These are phyloP conservation scores for Aleurites moluccanus DNA, from an alignment of 441 rosid genomes.

Conservation along the genomic window DNA sequence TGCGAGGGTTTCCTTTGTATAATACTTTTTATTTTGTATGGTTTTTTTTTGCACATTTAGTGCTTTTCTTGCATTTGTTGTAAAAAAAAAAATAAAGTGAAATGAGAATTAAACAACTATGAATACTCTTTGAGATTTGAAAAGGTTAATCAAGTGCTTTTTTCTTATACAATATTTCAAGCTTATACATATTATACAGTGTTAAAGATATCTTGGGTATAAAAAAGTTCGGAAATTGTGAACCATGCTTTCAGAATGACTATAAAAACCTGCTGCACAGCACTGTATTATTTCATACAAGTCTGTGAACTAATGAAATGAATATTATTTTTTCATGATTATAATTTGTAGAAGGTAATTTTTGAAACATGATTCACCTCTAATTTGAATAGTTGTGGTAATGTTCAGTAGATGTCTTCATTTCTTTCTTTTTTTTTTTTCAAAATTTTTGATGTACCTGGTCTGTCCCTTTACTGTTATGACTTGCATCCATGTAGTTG, in stretches of 20 bases:
- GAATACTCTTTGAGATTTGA: not conserved
- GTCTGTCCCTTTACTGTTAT: not conserved
- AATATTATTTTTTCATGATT: not conserved
- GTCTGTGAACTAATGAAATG: not conserved
- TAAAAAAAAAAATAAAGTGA: not conserved
- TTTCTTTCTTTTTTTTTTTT: not conserved
- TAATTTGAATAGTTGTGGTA: not conserved
- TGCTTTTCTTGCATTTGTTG: not conserved
- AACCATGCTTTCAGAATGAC: not conserved
- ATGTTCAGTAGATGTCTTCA: too few species aligned
- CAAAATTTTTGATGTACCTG: not conserved
- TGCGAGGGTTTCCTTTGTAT: not conserved
- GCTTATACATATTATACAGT: not conserved
- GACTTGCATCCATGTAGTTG: not conserved
- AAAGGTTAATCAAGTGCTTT: not conserved
- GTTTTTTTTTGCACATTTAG: not conserved
- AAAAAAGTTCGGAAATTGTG: not conserved
- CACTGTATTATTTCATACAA: not conserved
- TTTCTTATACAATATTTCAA: not conserved
- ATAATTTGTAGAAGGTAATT: not conserved
- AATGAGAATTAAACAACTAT: not conserved
- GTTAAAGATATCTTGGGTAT: not conserved
- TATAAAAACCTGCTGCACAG: not conserved
- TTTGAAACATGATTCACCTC: not conserved
- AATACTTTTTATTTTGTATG: not conserved